Conservation (phyloP, 2,329 filamentous ascomycete species). For the Neonectria coccinea region DNA sequence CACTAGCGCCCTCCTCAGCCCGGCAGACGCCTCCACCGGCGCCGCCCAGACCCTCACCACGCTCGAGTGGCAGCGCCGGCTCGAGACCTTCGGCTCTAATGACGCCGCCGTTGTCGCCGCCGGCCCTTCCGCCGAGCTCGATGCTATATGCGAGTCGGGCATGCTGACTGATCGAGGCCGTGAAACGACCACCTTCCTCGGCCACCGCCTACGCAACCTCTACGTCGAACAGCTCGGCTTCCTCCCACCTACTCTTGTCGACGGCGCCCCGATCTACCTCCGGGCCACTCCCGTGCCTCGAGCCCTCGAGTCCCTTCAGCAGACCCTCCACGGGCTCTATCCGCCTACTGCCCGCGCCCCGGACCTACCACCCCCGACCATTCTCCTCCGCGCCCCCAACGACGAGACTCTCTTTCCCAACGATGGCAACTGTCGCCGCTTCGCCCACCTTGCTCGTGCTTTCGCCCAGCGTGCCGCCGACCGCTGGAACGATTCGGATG, state of each 20-base stretch:
- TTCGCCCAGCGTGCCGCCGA: slow-evolving; percentile 79
- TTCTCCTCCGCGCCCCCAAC: slow-evolving; percentile 71
- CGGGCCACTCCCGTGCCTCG: slow-evolving; percentile 80
- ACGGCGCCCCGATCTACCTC: slow-evolving; percentile 74
- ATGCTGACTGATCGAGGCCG: slow-evolving; percentile 82
- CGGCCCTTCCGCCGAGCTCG: slow-evolving; percentile 76
- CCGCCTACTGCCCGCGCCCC: slow-evolving; percentile 62
- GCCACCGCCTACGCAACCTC: slow-evolving; percentile 74
- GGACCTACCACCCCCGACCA: slow-evolving; percentile 70
- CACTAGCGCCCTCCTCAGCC: slow-evolving; percentile 62
- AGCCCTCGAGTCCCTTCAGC: slow-evolving; percentile 81
- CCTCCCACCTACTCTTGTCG: slow-evolving; percentile 70
- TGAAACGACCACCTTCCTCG: slow-evolving; percentile 76
- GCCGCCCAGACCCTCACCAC: slow-evolving; percentile 51
- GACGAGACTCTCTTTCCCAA: slow-evolving; percentile 88
- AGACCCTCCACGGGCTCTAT: slow-evolving; percentile 81
- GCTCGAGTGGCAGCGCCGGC: slow-evolving; percentile 74
- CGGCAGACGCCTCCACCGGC: slow-evolving; percentile 49
- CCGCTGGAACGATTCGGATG: slow-evolving; percentile 79
- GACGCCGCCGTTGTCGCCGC: slow-evolving; percentile 77
- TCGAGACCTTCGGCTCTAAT: slow-evolving; percentile 83
- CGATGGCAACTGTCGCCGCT: slow-evolving; percentile 78
- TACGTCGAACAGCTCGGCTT: slow-evolving; percentile 82
- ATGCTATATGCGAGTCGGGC: slow-evolving; percentile 82
- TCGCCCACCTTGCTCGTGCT: slow-evolving; percentile 74